phyloP scores from a whole-genome alignment of 805 yeast species.

The Cyberlindnera lachancei region DNA sequence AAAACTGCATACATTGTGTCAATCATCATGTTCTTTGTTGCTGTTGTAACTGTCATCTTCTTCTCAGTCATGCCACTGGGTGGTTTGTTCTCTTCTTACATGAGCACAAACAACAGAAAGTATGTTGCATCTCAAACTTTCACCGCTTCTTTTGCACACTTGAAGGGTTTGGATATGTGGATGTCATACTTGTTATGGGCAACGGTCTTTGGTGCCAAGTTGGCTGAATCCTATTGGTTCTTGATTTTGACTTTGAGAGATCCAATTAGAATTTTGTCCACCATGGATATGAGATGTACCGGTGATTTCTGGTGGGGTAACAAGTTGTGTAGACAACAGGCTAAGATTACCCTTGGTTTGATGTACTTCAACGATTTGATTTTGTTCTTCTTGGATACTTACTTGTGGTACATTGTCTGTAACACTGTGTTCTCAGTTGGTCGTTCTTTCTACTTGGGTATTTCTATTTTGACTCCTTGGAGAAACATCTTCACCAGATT shows the following conservation, averaged over 20 bases:
- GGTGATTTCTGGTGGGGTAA: conserved; percentile 91
- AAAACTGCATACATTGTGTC: conserved; percentile 71
- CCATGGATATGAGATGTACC: conserved; percentile 83
- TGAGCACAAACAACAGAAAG: conserved; percentile 79
- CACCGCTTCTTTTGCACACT: conserved; percentile 81
- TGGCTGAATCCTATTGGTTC: conserved; percentile 86
- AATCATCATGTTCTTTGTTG: conserved; percentile 83
- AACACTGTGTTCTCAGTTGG: conserved; percentile 96
- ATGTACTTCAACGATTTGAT: conserved; percentile 90
- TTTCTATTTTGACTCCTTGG: conserved; percentile 98
- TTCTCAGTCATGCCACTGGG: conserved; percentile 95
- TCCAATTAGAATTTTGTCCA: conserved; percentile 85
- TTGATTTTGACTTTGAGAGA: conserved; percentile 85
- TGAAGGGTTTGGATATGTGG: conserved; percentile 90
- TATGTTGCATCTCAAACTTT: conserved; percentile 92
- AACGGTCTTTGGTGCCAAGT: conserved; percentile 83
- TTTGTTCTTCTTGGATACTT: conserved; percentile 96
- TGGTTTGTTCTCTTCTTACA: conserved; percentile 87
- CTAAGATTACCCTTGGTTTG: conserved; percentile 82
- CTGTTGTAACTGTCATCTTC: conserved; percentile 75
- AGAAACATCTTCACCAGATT: conserved; percentile 95
- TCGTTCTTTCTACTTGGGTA: conserved; percentile 97
- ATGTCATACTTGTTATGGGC: conserved; percentile 91
- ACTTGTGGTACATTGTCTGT: conserved; percentile 95
- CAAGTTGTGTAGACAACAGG: conserved; percentile 74